Percentiles rank a stretch among this genome's conserved stretches.
These are phyloP conservation scores for Mucor sp. DNA, from an alignment of 371 early-diverging fungal genomes.

Conservation along the genomic window DNA sequence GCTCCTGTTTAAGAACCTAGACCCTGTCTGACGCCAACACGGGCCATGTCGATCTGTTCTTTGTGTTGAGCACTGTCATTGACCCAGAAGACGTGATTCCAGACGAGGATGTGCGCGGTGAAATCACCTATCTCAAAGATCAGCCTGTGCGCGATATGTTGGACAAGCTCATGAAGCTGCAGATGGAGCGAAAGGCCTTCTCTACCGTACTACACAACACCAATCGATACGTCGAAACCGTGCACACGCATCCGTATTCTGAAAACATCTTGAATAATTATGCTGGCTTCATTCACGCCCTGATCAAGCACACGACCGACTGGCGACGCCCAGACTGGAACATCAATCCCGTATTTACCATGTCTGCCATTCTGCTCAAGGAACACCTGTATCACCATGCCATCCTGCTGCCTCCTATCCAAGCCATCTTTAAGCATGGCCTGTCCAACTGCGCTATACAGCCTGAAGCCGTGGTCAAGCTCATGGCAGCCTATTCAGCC, in stretches of 20 bases:
- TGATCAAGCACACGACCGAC: slow-evolving; percentile 48
- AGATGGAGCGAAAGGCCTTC: slow-evolving; percentile 57
- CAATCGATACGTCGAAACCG: slow-evolving; percentile 56
- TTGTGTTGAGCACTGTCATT: slow-evolving; percentile 56
- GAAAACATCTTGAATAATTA: slow-evolving; percentile 49
- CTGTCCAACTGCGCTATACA: slow-evolving; percentile 41
- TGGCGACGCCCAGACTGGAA: slow-evolving; percentile 60
- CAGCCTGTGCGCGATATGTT: slow-evolving; percentile 66
- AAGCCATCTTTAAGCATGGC: slow-evolving; percentile 45
- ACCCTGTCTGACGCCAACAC: slow-evolving; percentile 39
- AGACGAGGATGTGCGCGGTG: slow-evolving; percentile 44
- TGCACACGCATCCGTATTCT: slow-evolving; percentile 55
- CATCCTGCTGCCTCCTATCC: slow-evolving; percentile 40
- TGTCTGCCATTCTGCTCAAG: slow-evolving; percentile 51
- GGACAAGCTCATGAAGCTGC: slow-evolving; percentile 61
- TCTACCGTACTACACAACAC: slow-evolving; percentile 60
- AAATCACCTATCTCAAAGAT: slow-evolving; percentile 55
- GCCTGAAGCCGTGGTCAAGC: slow-evolving; percentile 39
- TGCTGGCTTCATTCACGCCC: slow-evolving; percentile 38
- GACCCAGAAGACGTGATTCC: slow-evolving; percentile 60
- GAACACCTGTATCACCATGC: slow-evolving; percentile 50
- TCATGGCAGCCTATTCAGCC: slow-evolving; percentile 42
- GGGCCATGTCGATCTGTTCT: slow-evolving; percentile 59
- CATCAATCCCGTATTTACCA: slow-evolving; percentile 53
- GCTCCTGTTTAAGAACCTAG: slow-evolving; percentile 64